Evolutionary conservation across 805 yeast species (phyloP).

Genomic region (Suhomyces sp.): DNA sequence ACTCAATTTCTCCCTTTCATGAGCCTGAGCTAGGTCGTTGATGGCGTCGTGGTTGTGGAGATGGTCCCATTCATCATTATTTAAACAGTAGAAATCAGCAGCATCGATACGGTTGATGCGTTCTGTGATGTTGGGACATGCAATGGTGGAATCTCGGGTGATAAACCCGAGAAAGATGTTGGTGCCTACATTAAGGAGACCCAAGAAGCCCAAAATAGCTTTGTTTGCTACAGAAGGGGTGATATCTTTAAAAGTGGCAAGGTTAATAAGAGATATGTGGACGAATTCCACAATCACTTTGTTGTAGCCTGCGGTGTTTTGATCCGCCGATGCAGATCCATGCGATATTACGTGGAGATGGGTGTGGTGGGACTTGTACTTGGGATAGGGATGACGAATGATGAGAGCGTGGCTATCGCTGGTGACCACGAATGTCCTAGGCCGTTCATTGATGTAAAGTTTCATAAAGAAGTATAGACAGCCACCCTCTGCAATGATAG

Average conservation of each 20-base stretch:
- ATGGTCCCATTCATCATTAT: conserved; percentile 53
- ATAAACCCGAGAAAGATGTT: conserved; percentile 57
- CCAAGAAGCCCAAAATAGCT: conserved; percentile 55
- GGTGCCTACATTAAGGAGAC: conserved; percentile 55
- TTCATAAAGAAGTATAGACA: conserved; percentile 46
- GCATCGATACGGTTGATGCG: conserved; percentile 52
- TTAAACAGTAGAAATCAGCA: conserved; percentile 64
- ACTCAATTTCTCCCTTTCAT: conserved; percentile 16
- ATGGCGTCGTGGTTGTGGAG: conserved; percentile 7
- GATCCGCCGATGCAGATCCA: conserved; percentile 9
- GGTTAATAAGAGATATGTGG: conserved; percentile 36
- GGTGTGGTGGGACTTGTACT: conserved; percentile 18
- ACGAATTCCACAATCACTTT: conserved; percentile 54
- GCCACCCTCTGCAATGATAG: background rate
- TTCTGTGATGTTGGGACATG: conserved; percentile 56
- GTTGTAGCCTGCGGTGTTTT: conserved; percentile 3
- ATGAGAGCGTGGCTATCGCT: conserved; percentile 58
- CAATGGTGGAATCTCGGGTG: conserved; percentile 53
- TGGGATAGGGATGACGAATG: conserved; percentile 48
- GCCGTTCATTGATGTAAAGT: conserved; percentile 58
- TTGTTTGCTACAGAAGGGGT: conserved; percentile 26
- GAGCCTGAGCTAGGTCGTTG: background rate
- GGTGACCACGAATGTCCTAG: conserved; percentile 68
- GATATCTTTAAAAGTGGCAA: conserved; percentile 43
- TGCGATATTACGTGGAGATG: conserved; percentile 22